These are phyloP conservation scores for Inonotus hispidus DNA, from an alignment of 1,284 basidiomycete genomes.

Conservation along the genomic window DNA sequence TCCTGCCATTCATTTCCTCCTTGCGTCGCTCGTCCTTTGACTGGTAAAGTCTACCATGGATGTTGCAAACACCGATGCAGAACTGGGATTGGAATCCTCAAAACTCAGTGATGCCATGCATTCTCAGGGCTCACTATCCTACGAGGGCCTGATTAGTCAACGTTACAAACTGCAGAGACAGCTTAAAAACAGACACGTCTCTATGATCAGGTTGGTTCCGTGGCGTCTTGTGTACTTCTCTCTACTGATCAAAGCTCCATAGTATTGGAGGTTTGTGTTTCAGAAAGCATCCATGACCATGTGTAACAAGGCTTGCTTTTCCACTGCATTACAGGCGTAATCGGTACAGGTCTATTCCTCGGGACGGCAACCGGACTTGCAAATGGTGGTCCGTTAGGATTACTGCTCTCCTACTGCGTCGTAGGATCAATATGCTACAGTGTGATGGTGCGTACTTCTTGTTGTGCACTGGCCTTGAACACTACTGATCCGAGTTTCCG, in stretches of 20 bases:
- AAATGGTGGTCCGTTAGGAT: slow-evolving; percentile 54
- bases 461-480: not conserved
- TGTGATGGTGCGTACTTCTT: slow-evolving; percentile 40
- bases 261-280: slow-evolving; percentile 13
- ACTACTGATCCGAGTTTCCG: not conserved
- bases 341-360: slow-evolving; percentile 66
- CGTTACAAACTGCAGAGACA: slow-evolving; percentile 42
- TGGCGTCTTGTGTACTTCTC: not conserved
- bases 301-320: not conserved
- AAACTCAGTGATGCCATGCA: not conserved
- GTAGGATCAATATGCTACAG: slow-evolving; percentile 63
- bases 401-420: slow-evolving; percentile 55
- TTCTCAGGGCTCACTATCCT: slow-evolving; percentile 4
- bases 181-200: slow-evolving; percentile 62
- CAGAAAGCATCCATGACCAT: not conserved
- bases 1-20: not conserved
- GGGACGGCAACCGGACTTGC: slow-evolving; percentile 54
- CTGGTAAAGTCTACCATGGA: not conserved
- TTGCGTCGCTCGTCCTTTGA: not conserved
- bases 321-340: slow-evolving; percentile 50
- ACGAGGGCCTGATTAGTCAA: slow-evolving; percentile 4
- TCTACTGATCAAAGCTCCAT: slow-evolving; percentile 12
- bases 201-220: slow-evolving; percentile 56
- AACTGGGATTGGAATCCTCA: not conserved
- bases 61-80: not conserved